These are phyloP conservation scores for Protoeuglena noctilucae DNA, from an alignment of 139 green algal species.

Conservation along the genomic window DNA sequence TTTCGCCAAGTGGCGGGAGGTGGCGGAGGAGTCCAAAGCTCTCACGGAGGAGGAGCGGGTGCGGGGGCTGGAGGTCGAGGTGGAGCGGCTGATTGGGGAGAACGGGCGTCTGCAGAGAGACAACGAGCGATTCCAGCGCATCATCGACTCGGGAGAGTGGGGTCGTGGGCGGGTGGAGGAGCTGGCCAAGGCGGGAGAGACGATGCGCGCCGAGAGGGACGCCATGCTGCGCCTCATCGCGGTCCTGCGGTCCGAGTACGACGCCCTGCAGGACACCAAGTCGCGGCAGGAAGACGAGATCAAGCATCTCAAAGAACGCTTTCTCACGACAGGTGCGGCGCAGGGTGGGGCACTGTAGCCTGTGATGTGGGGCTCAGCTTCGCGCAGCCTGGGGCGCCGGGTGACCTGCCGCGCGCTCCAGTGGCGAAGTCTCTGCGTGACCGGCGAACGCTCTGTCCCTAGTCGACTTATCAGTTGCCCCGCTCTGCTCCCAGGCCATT, in stretches of 20 bases:
- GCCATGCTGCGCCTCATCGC: conserved; percentile 57
- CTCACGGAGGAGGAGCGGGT: background rate
- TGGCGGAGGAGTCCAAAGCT: conserved; percentile 6
- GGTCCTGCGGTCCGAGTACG: conserved; percentile 44
- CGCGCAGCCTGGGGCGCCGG: conserved; percentile 3
- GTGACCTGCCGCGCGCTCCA: background rate
- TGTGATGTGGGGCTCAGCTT: conserved; percentile 7
- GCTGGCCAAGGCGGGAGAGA: conserved; percentile 32
- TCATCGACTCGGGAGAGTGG: conserved; percentile 85
- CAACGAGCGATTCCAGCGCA: conserved; percentile 63
- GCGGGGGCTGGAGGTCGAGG: conserved; percentile 12
- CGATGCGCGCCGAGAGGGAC: conserved; percentile 62
- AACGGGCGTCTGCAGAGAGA: conserved; percentile 60
- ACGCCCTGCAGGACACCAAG: conserved; percentile 37
- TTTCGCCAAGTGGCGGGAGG: conserved; percentile 28
- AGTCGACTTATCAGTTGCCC: no score
- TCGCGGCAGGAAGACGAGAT: conserved; percentile 50
- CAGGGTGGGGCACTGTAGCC: conserved; percentile 3
- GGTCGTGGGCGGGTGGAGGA: conserved; percentile 37
- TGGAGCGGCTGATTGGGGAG: conserved; percentile 36
- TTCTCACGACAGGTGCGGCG: no score
- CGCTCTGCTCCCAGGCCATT: no score
- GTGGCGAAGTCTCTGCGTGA: conserved; percentile 1
- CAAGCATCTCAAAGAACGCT: conserved; percentile 41
- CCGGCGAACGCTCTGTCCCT: no score